Evolutionary conservation across 2,329 filamentous ascomycete genomes (phyloP).

Genomic region (Seiridium cupressi): DNA sequence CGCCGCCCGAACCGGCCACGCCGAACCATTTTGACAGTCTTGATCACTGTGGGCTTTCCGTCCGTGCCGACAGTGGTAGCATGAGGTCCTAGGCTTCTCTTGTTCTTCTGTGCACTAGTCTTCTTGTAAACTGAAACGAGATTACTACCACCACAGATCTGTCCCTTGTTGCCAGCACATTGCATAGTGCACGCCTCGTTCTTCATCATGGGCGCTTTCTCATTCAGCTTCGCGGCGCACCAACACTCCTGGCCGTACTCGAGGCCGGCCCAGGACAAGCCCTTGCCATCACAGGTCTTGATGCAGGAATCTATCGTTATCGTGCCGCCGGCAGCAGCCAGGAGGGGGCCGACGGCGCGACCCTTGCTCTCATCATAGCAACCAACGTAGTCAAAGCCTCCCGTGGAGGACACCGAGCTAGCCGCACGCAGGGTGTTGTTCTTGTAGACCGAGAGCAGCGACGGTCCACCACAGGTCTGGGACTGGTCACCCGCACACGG

Average conservation of each 20-base stretch:
- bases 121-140: background rate
- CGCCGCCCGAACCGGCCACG: background rate
- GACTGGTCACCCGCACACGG: background rate
- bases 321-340: background rate
- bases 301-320: background rate
- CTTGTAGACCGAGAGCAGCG: background rate
- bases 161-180: background rate
- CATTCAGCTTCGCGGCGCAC: background rate
- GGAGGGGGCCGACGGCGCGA: background rate
- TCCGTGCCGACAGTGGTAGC: background rate
- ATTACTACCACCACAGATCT: background rate
- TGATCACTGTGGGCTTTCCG: background rate
- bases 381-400: background rate
- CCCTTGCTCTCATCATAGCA: background rate
- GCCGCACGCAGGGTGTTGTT: background rate
- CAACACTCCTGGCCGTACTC: slow-evolving; percentile 8
- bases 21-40: slow-evolving; percentile 4
- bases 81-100: background rate
- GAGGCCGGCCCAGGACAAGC: background rate
- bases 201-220: background rate
- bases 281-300: background rate
- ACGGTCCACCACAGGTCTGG: background rate
- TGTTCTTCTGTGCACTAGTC: background rate
- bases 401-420: background rate
- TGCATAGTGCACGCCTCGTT: background rate